These are phyloP conservation scores for Allantophomopsis cytisporea DNA, from an alignment of 2,329 filamentous ascomycete species.

Conservation along the genomic window DNA sequence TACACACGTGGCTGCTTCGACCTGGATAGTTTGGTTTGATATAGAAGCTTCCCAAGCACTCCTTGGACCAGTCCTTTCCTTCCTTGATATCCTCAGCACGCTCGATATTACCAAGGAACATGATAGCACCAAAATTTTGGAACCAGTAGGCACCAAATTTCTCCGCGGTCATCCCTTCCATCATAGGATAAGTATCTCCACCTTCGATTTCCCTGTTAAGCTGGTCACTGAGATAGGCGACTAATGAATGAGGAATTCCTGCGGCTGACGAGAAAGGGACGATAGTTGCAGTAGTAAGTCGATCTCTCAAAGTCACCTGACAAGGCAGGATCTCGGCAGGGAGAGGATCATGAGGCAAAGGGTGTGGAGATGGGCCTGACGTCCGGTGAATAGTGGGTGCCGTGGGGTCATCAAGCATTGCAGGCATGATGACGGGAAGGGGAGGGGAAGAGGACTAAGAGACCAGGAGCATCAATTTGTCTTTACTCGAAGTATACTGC, in stretches of 20 bases:
- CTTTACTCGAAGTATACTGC: too few relatives aligned
- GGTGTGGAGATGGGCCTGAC: slow-evolving; percentile 37
- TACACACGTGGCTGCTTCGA: slow-evolving; percentile 61
- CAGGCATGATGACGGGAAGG: slow-evolving; percentile 31
- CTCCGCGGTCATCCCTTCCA: slow-evolving; percentile 43
- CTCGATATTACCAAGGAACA: slow-evolving; percentile 53
- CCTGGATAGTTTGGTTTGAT: slow-evolving; percentile 65
- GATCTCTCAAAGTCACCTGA: slow-evolving; percentile 52
- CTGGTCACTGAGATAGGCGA: slow-evolving; percentile 51
- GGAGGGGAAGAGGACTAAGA: too few relatives aligned
- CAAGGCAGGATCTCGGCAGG: slow-evolving; percentile 34
- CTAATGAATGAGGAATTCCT: slow-evolving; percentile 45
- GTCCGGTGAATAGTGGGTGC: slow-evolving; percentile 38
- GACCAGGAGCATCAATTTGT: too few relatives aligned
- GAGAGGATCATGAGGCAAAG: slow-evolving; percentile 30
- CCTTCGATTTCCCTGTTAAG: slow-evolving; percentile 60
- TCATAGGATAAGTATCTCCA: slow-evolving; percentile 62
- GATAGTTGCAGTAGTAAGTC: slow-evolving; percentile 53
- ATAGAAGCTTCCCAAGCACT: slow-evolving; percentile 59
- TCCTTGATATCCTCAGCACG: slow-evolving; percentile 31
- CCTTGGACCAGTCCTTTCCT: slow-evolving; percentile 46
- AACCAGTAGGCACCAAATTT: slow-evolving; percentile 61
- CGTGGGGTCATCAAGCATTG: slow-evolving; percentile 46
- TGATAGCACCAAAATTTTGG: slow-evolving; percentile 57
- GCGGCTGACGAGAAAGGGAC: slow-evolving; percentile 50